Percentiles rank a stretch among this genome's conserved stretches.
phyloP scores from a whole-genome alignment of 148 eudicot genomes.

The Vaccinium corymbosum region DNA sequence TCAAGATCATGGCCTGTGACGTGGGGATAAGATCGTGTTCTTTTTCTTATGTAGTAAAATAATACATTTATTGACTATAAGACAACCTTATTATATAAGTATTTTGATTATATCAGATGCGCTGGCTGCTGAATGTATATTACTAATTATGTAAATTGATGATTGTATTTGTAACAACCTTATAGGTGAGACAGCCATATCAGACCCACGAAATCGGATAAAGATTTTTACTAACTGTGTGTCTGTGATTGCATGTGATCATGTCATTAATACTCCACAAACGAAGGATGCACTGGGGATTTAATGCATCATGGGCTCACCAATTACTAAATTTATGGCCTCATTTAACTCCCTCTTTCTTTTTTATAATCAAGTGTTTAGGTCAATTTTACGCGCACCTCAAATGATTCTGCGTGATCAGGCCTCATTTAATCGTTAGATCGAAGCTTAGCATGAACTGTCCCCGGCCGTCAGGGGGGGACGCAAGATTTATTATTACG shows the following conservation, averaged over 20 bases:
- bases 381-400: too few species aligned
- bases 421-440: too few species aligned
- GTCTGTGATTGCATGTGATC: background rate
- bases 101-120: too few species aligned
- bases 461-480: too few species aligned
- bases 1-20: conserved; percentile 12
- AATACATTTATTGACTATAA: background rate
- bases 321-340: background rate
- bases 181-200: background rate
- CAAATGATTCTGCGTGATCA: too few species aligned
- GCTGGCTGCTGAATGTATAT: too few species aligned
- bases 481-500: too few species aligned
- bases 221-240: background rate
- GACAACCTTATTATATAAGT: background rate
- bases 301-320: background rate
- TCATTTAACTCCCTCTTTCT: background rate
- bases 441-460: too few species aligned
- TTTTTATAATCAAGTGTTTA: too few species aligned
- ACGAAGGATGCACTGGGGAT: background rate
- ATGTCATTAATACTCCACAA: background rate
- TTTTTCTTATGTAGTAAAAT: background rate
- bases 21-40: conserved; percentile 7
- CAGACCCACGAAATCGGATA: background rate
- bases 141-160: too few species aligned
- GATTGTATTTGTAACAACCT: background rate